Evolutionary conservation across 495 filamentous ascomycete genomes (phyloP).

Genomic region (Lasiosphaeria hispida): DNA sequence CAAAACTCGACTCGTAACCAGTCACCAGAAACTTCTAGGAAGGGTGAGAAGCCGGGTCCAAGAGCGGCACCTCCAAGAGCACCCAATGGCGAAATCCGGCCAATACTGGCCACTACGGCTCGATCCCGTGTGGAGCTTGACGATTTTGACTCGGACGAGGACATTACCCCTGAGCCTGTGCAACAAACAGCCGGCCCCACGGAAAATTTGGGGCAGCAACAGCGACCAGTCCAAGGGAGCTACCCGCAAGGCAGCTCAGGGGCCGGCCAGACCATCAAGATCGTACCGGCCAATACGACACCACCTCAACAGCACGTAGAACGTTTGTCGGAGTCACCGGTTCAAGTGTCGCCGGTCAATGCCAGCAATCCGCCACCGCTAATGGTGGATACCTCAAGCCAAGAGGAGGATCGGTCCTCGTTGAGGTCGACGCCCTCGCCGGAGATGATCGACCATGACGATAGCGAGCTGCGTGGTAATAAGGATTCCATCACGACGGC

Average conservation of each 20-base stretch:
- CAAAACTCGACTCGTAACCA: conserved; percentile 24
- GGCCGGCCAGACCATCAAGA: conserved; percentile 24
- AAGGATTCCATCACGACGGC: conserved; percentile 46
- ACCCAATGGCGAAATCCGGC: conserved; percentile 41
- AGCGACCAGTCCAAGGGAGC: conserved; percentile 20
- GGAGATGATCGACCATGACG: conserved; percentile 56
- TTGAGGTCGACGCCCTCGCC: conserved; percentile 67
- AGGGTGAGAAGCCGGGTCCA: conserved; percentile 18
- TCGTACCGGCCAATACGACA: conserved; percentile 10
- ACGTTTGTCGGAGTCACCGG: conserved; percentile 72
- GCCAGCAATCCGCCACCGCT: conserved; percentile 56
- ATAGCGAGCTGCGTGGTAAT: conserved; percentile 34
- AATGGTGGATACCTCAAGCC: conserved; percentile 63
- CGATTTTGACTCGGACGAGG: conserved; percentile 51
- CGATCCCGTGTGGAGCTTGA: conserved; percentile 48
- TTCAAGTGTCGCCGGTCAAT: conserved; percentile 62
- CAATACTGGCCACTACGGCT: conserved; percentile 52
- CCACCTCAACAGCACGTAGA: conserved; percentile 38
- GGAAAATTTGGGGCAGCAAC: conserved; percentile 8
- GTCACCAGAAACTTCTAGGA: conserved; percentile 18
- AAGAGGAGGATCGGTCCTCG: conserved; percentile 60
- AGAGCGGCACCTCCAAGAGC: conserved; percentile 30
- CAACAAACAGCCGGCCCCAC: conserved; percentile 22
- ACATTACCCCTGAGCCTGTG: conserved; percentile 25
- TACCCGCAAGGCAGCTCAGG: conserved; percentile 30